Conservation (phyloP, 108 stramenopile species). For the Fistulifera pelliculosa region DNA sequence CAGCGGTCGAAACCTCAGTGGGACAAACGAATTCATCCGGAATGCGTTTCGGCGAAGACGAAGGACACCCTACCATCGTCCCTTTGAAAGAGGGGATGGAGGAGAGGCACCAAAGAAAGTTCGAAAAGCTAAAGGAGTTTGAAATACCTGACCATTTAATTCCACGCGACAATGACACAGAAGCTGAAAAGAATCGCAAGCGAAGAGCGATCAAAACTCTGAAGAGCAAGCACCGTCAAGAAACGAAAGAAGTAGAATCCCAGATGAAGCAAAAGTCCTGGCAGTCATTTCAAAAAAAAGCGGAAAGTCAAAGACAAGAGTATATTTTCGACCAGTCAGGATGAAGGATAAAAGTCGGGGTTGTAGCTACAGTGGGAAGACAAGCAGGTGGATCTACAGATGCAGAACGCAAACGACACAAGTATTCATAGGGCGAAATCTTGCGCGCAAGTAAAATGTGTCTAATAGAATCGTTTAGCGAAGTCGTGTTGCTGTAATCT, state of each 20-base stretch:
- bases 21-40: neutral
- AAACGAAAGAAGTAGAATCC: constrained; percentile 61
- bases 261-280: constrained; percentile 63
- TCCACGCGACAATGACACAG: constrained; percentile 58
- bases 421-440: constrained; percentile 5
- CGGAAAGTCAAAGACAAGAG: constrained; percentile 25
- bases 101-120: constrained; percentile 2
- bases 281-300: constrained; percentile 66
- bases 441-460: too few species aligned
- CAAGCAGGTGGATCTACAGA: constrained; percentile 38
- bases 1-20: neutral
- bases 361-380: constrained; percentile 50
- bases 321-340: constrained; percentile 71
- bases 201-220: constrained; percentile 60
- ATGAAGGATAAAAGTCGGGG: constrained; percentile 64
- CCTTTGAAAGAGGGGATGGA: neutral
- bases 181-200: constrained; percentile 59
- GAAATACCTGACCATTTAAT: constrained; percentile 61
- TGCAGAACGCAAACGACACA: constrained; percentile 55
- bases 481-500: too few species aligned
- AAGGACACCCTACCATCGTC: neutral
- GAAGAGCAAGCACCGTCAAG: constrained; percentile 56
- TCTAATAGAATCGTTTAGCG: too few species aligned
- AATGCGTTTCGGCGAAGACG: neutral
- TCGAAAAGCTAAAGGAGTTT: constrained; percentile 56